Base-by-base conservation (phyloP, 805 yeast species). In the Cyberlindnera meyerae region DNA sequence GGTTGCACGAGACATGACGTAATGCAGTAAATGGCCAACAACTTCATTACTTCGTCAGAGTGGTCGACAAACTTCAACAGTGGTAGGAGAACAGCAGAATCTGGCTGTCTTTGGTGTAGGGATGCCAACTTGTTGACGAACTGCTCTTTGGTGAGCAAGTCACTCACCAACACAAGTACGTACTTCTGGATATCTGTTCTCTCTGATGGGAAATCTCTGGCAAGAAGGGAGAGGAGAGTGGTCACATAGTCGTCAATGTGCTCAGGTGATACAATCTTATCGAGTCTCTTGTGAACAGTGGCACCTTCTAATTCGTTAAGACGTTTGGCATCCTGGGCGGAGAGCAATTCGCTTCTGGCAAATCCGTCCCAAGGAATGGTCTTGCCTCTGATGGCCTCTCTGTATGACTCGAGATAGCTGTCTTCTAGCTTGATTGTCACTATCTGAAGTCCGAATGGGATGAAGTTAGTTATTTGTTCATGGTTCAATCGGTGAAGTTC, bases 331-430 rank as follows among this genome's bases (percentile, higher is more conserved):
- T 86, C 93, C 43, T 75, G 76, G 34, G 71, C 71, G 29, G 79
- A 63, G 26, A 89, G 67, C 30, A 79, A 73, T 32, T 75, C 78
- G 14, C 89, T 79, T 37, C 95, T 71, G 9, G 84, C 79, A 50
- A 83, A 77, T 8, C 94, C 94, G 53, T 85, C 94, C 97, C 97
- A 89, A 22, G 95, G 94, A 38, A 88, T 75, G 22, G 89, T 79
- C 46, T 93, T 75, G 42, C 84, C 80, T 51, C 93, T 70, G 45
- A 87, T 79, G 43, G 76, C 77, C 46, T 71, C 68, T 49, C 81
- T 70, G 36, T 80, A 71, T 50, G 81, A 89, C 40, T 71, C 70
- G 53, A 85, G 67, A 49, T 73, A 77, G 22, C 71, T 71, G 58
- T 86, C 81, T 45, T 85, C 89, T 49, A 83, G 61, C 36, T 58